These are phyloP conservation scores for Leccinellum luteum DNA, from an alignment of 768 basidiomycete species.

Conservation along the genomic window DNA sequence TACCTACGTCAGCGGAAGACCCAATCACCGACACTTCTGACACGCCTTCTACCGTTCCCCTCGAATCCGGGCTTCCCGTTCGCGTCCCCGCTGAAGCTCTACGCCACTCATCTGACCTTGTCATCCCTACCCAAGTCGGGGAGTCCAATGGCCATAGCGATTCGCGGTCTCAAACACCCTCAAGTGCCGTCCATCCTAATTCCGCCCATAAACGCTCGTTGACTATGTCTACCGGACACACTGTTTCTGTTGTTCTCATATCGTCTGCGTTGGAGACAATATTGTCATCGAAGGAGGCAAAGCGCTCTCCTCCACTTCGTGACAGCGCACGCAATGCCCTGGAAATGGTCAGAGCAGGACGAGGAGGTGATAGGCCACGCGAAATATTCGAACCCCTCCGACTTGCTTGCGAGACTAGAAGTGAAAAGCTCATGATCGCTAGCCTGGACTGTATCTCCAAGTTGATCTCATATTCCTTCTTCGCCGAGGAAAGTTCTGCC, in stretches of 20 bases:
- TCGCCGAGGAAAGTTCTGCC: constrained; percentile 61
- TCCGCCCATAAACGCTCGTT: constrained; percentile 52
- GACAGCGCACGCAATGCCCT: constrained; percentile 80
- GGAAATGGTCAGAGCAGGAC: constrained; percentile 74
- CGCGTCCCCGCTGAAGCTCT: constrained; percentile 4
- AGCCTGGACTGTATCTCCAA: constrained; percentile 98
- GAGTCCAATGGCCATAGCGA: constrained; percentile 17
- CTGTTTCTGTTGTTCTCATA: constrained; percentile 77
- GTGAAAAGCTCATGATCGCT: constrained; percentile 92
- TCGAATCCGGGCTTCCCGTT: background rate
- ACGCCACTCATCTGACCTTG: constrained; percentile 4
- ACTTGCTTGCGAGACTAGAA: constrained; percentile 92
- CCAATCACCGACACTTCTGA: background rate
- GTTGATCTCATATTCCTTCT: constrained; percentile 96
- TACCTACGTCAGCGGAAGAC: background rate
- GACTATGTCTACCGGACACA: constrained; percentile 65
- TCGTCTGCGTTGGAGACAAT: constrained; percentile 85
- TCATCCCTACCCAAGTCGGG: constrained; percentile 2
- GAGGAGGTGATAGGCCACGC: constrained; percentile 73
- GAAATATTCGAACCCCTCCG: constrained; percentile 96
- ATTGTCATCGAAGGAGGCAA: constrained; percentile 84
- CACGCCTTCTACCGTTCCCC: constrained; percentile 8
- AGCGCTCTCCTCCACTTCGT: constrained; percentile 73
- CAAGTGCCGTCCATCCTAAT: constrained; percentile 14
- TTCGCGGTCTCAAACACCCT: constrained; percentile 19